Evolutionary conservation across 2,329 filamentous ascomycete species (phyloP).

Genomic region (Alternaria angustiovoidea): DNA sequence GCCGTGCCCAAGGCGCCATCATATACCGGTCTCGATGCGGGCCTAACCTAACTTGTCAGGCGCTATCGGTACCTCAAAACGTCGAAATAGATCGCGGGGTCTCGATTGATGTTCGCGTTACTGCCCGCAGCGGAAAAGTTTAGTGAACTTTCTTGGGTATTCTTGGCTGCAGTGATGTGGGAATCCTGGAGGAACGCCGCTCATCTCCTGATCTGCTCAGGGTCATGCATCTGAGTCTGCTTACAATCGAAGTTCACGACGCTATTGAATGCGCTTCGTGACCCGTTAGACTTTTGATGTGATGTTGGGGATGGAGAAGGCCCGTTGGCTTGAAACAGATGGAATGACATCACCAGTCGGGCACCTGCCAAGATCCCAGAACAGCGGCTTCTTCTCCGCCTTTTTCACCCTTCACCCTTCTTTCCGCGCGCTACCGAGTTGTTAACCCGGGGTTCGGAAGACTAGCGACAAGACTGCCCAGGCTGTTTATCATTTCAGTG

Average conservation of each 20-base stretch:
- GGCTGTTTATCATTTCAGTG: background rate
- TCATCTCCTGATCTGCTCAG: background rate
- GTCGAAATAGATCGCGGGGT: background rate
- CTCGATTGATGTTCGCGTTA: background rate
- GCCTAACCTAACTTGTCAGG: background rate
- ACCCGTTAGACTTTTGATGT: background rate
- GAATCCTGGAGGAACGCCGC: background rate
- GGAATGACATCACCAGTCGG: constrained; percentile 12
- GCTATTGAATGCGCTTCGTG: background rate
- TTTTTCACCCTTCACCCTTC: background rate
- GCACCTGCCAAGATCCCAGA: constrained; percentile 9
- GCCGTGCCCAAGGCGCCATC: constrained; percentile 6
- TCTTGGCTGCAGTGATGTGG: background rate
- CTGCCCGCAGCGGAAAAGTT: background rate
- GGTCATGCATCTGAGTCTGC: background rate
- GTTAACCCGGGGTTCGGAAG: background rate
- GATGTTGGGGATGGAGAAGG: background rate
- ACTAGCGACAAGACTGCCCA: background rate
- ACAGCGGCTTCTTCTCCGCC: constrained; percentile 7
- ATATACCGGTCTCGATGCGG: background rate
- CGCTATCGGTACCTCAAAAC: background rate
- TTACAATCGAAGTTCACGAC: background rate
- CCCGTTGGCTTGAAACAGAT: background rate
- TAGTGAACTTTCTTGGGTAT: background rate
- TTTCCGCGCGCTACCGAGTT: constrained; percentile 1